Base-by-base conservation (phyloP, 2,329 filamentous ascomycete species). In the Nemania serpens region DNA sequence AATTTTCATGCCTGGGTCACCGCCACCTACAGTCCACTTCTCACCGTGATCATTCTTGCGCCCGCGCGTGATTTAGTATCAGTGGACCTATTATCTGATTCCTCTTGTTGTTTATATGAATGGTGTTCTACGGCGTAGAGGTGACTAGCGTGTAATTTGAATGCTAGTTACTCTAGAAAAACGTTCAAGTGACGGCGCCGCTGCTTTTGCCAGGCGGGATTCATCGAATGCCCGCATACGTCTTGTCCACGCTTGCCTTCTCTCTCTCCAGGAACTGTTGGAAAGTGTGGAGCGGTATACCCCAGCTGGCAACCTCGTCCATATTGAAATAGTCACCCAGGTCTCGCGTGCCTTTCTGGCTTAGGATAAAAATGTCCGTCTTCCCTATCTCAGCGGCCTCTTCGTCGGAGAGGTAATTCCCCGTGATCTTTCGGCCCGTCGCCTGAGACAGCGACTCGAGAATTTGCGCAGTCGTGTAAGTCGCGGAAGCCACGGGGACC, bases 231-330 rank as follows among this genome's bases (percentile, higher is more conserved):
- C 15, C 20, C 20, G 33, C 25, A 29, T 62, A 58, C 12, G 59
- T 59, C 51, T 29, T 39, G 41, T 59, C 58, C 4, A 78, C 62
- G 4, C 49, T 56, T 0, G 65, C 69, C 62, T 74, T 75, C 69
- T 83, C 77, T 48, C 75, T 70, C 57, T 74, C 68, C 43, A 83
- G 55, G 52, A 79, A 84, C 18, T 72, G 65, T n/a, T 74, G 68
- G 59, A 84, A 79, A 0, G 72, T 78, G n/a, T 74, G 75, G 55
- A 81, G 48, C 1, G 74, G 70, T 36, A 84, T 37, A 5, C 58
- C 69, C 75, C 74, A 81, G 10, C 64, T 64, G 62, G 70, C 73
- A 3, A 73, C 66, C 42, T 72, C 67, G 1, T 75, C 71, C 50
- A 75, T 69, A 56, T 81, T 73, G 3, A 77, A 71, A 59, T 76